A percentile compares a stretch with the other conserved stretches of the same genome.
Evolutionary conservation across 2,329 filamentous ascomycete genomes (phyloP).

Genomic region (Pseudogymnoascus sp.): DNA sequence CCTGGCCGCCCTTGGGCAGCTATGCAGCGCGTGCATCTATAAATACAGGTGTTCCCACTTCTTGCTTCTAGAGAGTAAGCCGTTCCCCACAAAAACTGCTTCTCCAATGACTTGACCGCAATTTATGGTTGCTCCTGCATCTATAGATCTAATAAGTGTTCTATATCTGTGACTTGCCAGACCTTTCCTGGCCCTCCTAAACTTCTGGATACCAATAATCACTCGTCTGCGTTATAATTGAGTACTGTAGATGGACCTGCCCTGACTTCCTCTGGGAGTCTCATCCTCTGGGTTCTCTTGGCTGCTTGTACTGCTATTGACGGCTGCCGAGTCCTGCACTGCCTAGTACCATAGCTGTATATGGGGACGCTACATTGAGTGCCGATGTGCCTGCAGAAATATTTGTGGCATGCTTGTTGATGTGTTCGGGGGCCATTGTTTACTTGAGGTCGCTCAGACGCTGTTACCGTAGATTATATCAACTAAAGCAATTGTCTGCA

Average conservation of each 20-base stretch:
- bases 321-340: too few species aligned
- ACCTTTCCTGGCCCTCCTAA: constrained; percentile 18
- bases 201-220: constrained; percentile 23
- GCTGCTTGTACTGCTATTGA: constrained; percentile 29
- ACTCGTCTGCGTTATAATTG: constrained; percentile 21
- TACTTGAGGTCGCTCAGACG: too few species aligned
- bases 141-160: constrained; percentile 21
- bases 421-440: too few species aligned
- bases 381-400: too few species aligned
- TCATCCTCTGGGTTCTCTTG: constrained; percentile 27
- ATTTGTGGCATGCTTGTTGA: too few species aligned
- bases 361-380: background rate
- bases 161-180: constrained; percentile 23
- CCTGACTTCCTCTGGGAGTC: constrained; percentile 25
- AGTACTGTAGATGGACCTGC: constrained; percentile 23
- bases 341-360: too few species aligned
- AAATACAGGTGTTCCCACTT: constrained; percentile 19
- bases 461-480: too few species aligned
- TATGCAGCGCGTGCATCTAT: constrained; percentile 20
- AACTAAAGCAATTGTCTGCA: too few species aligned
- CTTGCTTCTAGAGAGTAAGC: constrained; percentile 15
- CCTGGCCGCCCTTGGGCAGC: constrained; percentile 18
- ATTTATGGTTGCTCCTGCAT: background rate
- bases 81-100: constrained; percentile 15
- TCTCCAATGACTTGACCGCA: background rate